Percentiles rank a stretch among this genome's conserved stretches.
Evolutionary conservation across 768 basidiomycete species (phyloP).

Genomic region (Lactifluus volemus): DNA sequence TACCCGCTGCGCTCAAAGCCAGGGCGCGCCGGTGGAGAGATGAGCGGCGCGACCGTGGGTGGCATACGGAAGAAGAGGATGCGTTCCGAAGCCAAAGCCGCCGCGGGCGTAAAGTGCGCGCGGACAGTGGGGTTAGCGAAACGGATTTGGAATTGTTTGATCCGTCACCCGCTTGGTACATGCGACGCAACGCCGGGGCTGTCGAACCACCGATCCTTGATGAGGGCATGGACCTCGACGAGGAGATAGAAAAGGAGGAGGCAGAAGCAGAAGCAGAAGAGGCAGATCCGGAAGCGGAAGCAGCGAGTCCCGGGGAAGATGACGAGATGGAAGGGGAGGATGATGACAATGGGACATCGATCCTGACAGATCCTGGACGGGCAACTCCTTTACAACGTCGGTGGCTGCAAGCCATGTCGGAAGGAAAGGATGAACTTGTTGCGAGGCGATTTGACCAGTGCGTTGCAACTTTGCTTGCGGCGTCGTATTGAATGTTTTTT

Average conservation of each 20-base stretch:
- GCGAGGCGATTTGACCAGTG: constrained; percentile 73
- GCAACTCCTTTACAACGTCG: constrained; percentile 71
- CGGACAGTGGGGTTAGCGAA: constrained; percentile 5
- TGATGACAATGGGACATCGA: constrained; percentile 45
- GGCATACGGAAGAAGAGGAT: constrained; percentile 24
- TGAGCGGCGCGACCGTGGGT: constrained; percentile 31
- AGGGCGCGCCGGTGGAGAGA: constrained; percentile 39
- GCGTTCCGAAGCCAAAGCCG: background rate
- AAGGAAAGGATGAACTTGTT: constrained; percentile 63
- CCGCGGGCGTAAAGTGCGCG: background rate
- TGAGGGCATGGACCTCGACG: constrained; percentile 28
- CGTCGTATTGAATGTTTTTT: background rate
- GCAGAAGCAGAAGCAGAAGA: constrained; percentile 19
- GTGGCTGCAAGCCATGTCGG: constrained; percentile 89
- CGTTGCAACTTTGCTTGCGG: constrained; percentile 22
- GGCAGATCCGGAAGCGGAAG: constrained; percentile 23
- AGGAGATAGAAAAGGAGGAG: constrained; percentile 23
- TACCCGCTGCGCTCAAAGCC: constrained; percentile 65
- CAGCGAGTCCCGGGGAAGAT: constrained; percentile 28
- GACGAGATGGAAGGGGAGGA: constrained; percentile 34
- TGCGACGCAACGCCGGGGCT: constrained; percentile 32
- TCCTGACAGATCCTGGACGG: constrained; percentile 76
- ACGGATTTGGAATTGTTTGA: constrained; percentile 11
- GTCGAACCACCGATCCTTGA: constrained; percentile 24
- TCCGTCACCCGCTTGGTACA: constrained; percentile 31